Conservation (phyloP, 129 eudicot species). For the Flaveria linearis region DNA sequence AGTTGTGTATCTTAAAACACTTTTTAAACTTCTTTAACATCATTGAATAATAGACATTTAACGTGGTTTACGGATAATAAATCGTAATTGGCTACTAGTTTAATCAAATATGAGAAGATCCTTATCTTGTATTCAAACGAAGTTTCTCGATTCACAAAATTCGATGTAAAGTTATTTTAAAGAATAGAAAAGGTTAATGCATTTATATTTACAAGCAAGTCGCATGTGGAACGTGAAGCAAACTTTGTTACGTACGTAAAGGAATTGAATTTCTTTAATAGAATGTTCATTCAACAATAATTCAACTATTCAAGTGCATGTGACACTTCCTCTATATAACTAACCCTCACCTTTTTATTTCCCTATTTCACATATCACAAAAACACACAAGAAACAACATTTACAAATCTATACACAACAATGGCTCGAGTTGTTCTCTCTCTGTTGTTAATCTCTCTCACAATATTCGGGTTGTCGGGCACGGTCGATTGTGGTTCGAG, state of each 20-base stretch:
- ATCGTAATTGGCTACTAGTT: background rate
- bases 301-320: constrained; percentile 26
- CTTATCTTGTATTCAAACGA: background rate
- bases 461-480: constrained; percentile 29
- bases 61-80: too few species aligned
- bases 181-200: background rate
- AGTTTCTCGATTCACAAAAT: constrained; percentile 23
- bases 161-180: background rate
- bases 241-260: constrained; percentile 35
- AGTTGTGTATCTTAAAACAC: too few species aligned
- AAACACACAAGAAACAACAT: background rate
- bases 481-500: constrained; percentile 36
- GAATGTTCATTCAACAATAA: background rate
- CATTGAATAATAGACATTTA: too few species aligned
- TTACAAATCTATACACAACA: constrained; percentile 6
- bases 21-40: too few species aligned
- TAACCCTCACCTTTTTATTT: background rate
- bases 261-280: constrained; percentile 12
- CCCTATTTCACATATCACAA: constrained; percentile 15
- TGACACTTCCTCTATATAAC: constrained; percentile 23
- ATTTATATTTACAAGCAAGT: constrained; percentile 25
- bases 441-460: constrained; percentile 33
- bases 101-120: background rate
- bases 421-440: constrained; percentile 36
- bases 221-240: constrained; percentile 39